Conservation (phyloP, 179 eudicot genomes). For the Silene noctiflora region DNA sequence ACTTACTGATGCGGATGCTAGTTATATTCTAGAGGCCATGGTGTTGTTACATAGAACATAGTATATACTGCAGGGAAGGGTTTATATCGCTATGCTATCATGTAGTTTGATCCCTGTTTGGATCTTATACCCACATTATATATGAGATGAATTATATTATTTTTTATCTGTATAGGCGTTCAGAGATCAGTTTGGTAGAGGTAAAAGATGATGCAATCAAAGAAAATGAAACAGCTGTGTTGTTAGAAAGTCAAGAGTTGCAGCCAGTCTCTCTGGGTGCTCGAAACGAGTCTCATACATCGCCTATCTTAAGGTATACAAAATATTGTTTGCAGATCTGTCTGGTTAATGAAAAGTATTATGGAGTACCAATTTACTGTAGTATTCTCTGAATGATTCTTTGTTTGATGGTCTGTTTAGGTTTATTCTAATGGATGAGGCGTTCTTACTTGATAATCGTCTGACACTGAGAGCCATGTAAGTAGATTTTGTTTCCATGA, state of each 20-base stretch:
- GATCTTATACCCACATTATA: not conserved
- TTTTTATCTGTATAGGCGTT: conserved; percentile 24
- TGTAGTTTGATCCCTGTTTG: not conserved
- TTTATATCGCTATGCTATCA: not conserved
- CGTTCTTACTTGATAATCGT: conserved; percentile 42
- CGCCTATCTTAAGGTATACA: conserved; percentile 39
- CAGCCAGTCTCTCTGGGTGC: conserved; percentile 32
- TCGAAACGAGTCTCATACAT: conserved; percentile 30
- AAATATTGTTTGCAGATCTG: conserved; percentile 7
- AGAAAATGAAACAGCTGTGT: conserved; percentile 34
- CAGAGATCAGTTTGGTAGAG: conserved; percentile 38
- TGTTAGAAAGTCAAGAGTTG: conserved; percentile 36
- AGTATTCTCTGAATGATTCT: conserved; percentile 5
- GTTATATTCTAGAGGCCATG: not conserved
- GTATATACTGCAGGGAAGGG: not conserved
- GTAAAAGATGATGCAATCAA: conserved; percentile 26
- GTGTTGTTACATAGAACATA: not conserved
- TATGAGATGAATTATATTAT: not conserved
- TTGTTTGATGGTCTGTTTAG: conserved; percentile 20
- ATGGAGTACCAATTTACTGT: not conserved
- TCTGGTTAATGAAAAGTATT: not conserved
- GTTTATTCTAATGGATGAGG: conserved; percentile 42
- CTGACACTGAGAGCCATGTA: conserved; percentile 45
- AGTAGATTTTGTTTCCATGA: conserved; percentile 21
- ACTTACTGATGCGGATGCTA: not conserved